Conservation (phyloP, 768 basidiomycete genomes). For the Lactarius quietus region DNA sequence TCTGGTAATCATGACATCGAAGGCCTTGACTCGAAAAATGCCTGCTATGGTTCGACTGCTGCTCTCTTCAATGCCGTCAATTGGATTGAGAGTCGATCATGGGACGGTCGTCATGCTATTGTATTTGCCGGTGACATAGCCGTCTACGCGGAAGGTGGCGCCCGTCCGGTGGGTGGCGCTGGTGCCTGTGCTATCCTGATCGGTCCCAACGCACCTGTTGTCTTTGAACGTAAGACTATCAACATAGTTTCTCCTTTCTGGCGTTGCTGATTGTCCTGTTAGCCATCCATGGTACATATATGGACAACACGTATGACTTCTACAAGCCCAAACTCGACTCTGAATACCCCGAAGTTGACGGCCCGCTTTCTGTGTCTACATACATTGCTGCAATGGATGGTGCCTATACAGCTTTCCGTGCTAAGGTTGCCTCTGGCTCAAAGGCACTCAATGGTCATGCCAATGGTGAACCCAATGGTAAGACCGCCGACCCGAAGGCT, state of each 20-base stretch:
- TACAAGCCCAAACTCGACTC: conserved; percentile 97
- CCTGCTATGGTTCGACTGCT: conserved; percentile 98
- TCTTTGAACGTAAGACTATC: conserved; percentile 83
- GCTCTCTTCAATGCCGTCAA: conserved; percentile 98
- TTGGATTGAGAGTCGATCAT: conserved; percentile 94
- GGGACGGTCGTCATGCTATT: conserved; percentile 98
- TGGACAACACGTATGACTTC: conserved; percentile 98
- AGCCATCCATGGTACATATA: conserved; percentile 96
- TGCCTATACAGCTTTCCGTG: conserved; percentile 79
- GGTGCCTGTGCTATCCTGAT: conserved; percentile 94
- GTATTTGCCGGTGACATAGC: conserved; percentile 97
- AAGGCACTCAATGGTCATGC: conserved; percentile 32
- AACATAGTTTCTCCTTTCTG: background rate
- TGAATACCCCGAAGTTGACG: conserved; percentile 96
- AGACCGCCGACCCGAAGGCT: conserved; percentile 37
- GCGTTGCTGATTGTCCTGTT: conserved; percentile 7
- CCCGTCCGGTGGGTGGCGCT: conserved; percentile 95
- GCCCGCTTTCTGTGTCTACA: conserved; percentile 91
- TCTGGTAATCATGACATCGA: conserved; percentile 96
- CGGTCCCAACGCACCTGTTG: conserved; percentile 92
- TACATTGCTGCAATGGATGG: conserved; percentile 93
- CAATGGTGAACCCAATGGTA: conserved; percentile 35
- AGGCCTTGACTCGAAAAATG: conserved; percentile 98
- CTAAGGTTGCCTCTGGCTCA: conserved; percentile 68
- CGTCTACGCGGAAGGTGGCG: conserved; percentile 93